Evolutionary conservation across 2,329 filamentous ascomycete species (phyloP), one percentile per base, ranked within the genome.

Genomic region (Xylaria multiplex): DNA sequence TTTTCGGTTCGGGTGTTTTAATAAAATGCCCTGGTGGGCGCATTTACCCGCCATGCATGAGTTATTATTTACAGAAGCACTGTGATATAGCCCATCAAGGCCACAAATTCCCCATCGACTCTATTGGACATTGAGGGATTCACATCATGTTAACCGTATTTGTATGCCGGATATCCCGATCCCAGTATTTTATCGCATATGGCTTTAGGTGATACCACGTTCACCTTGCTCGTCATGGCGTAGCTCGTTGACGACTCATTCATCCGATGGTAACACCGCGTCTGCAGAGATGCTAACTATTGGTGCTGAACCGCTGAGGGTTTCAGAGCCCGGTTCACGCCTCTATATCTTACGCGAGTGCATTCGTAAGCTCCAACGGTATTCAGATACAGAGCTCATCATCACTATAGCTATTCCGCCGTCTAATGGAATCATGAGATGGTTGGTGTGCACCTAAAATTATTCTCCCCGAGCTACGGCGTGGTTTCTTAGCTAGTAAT

Each of bases 341-440:
- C 48, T 49, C 58, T 40, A 53, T 46, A 19, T 48, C 27, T 62
- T 59, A 53, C 57, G 40, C 48, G 7, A 35, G 50, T n/a, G 46
- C 43, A 56, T 50, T 57, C 27, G 55, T 68, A 55, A 61, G 54
- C 59, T 45, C 43, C 37, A 22, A 49, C 48, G 14, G 37, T 35
- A 19, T 52, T 71, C 59, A 70, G 30, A 61, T 42, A 19, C 70
- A 69, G 27, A 71, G 70, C 53, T 71, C 70, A 27, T 71, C 70
- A 35, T 71, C 70, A 49, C 68, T 70, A 13, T 52, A 46, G 11
- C 46, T 52, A 22, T 52, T 45, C 27, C 55, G 59, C 49, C 45
- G 45, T 30, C 43, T 45, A 43, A 54, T 59, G 3, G 65, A 59
- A 27, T 64, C 42, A 37, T 54, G 61, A 54, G 62, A 49, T 32